phyloP scores from a whole-genome alignment of 2,329 filamentous ascomycete genomes.

The Aspergillus phoenicis region DNA sequence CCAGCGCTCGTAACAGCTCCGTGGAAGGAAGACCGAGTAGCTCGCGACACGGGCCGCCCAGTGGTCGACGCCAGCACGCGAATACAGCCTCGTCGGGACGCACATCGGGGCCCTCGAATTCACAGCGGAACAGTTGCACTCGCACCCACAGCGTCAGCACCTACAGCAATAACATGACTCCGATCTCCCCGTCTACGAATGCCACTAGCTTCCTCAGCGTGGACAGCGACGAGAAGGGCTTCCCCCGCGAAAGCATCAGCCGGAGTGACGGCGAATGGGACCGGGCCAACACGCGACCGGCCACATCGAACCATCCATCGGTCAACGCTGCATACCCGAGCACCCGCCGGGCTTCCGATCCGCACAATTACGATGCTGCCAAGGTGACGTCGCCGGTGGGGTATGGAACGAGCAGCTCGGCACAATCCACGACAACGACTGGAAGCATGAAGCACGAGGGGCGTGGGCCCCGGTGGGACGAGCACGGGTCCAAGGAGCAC shows the following conservation, averaged over 20 bases:
- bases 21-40: constrained; percentile 31
- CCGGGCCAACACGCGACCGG: constrained; percentile 33
- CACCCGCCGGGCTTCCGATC: constrained; percentile 30
- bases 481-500: constrained; percentile 23
- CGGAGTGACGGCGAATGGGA: constrained; percentile 36
- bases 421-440: constrained; percentile 31
- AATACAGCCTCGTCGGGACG: constrained; percentile 39
- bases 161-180: constrained; percentile 46
- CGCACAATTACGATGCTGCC: constrained; percentile 26
- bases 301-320: constrained; percentile 32
- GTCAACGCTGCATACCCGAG: constrained; percentile 25
- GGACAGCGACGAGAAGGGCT: constrained; percentile 45
- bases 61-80: constrained; percentile 32
- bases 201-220: constrained; percentile 48
- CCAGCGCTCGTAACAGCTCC: constrained; percentile 13
- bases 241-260: constrained; percentile 30
- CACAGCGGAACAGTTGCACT: constrained; percentile 42
- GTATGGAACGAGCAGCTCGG: constrained; percentile 31
- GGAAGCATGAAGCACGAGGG: constrained; percentile 31
- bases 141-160: constrained; percentile 46
- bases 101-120: constrained; percentile 36
- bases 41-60: constrained; percentile 29
- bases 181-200: constrained; percentile 48
- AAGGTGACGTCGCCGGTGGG: constrained; percentile 27
- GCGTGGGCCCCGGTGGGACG: constrained; percentile 24